Base-by-base conservation (phyloP, 768 basidiomycete genomes). In the Hypholoma sublateritium region DNA sequence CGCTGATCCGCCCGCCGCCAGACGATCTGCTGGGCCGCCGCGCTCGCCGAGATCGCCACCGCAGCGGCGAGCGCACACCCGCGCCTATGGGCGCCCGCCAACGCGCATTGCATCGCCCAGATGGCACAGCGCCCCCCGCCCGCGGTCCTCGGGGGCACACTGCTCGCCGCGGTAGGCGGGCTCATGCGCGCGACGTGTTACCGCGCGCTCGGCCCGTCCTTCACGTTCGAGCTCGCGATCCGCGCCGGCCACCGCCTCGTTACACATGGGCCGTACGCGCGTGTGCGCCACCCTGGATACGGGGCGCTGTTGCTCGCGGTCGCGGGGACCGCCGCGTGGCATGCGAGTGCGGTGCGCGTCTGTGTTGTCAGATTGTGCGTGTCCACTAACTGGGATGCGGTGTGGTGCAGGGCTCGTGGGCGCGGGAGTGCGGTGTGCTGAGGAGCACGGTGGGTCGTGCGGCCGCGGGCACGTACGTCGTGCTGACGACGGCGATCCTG, bases 151-250 rank as follows among this genome's bases (percentile, higher is more conserved):
- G 32, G 73, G 8, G 82, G 80, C 2, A 72, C 70, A 21, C 50
- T 67, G n/a, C 62, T 82, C 50, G 70, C 71, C 13, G 62, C 68
- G 21, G 21, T 72, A 0, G 82, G 80, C 13, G 77, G 75, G 0
- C 74, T 71, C 48, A 71, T 80, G 49, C 73, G 81, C 21, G 67
- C 67, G 57, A 45, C 56, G 12, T 81, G 80, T 59, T 84, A 78
- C 63, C 67, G 72, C 36, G 77, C 75, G 36, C 72, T 85, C 14
- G 81, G 80, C 4, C 63, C 50, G 1, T 62, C 80, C 43, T 83
- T 82, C 63, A 85, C 82, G 0, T 84, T 81, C 54, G 78, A 82
- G 63, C 70, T 82, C 71, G 73, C 71, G 66, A 78, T 84, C 25
- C 74, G 73, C 41, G 65, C 68, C 19, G 70, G 77, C 50, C 83